Base-by-base conservation (phyloP, 1,284 basidiomycete species). In the Austroboletus niveus region DNA sequence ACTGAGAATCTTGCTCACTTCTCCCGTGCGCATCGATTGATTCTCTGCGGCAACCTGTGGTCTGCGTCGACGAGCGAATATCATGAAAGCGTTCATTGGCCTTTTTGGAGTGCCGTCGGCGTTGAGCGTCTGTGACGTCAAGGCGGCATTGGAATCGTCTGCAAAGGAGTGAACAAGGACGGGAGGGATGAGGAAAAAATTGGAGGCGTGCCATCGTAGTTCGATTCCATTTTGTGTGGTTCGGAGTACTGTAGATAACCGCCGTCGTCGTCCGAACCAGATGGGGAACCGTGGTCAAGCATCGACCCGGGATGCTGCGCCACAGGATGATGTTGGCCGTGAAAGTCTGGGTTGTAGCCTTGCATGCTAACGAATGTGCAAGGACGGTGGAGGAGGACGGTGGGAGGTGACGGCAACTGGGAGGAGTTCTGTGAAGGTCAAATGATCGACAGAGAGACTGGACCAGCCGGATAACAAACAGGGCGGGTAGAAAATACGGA, bases 61-160 rank as follows among this genome's bases (percentile, higher is more conserved):
- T 32, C 89, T 73, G 51, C 89, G 76, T 51, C 83, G 78, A n/a
- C 89, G 80, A 52, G 89, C 89, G 61, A 91, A 92, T 54, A 92
- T 92, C 89, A 92, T 92, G 72, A 92, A 92, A 24, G 89, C 89
- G 67, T 92, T 92, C 89, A 92, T 92, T 39, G 89, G 89, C 11
- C 89, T 82, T 65, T 89, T 89, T 24, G 89, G 89, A 40, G 89
- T 91, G 32, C 89, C 89, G 63, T 92, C 89, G 1, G 87, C 75
- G 65, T 92, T 92, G 52, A 92, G 75, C 15, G 86, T 83, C 70
- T 92, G 89, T 4, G 80, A 79, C 15, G 82, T 90, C 61, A 91
- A 70, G 2, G 82, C 72, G 49, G 73, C 62, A 59, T 82, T 77
- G 38, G 74, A 60, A 54, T 80, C 80, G 39, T 80, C 77, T 79